Conservation (phyloP, 306 rosid species). For the Quercus wislizeni region DNA sequence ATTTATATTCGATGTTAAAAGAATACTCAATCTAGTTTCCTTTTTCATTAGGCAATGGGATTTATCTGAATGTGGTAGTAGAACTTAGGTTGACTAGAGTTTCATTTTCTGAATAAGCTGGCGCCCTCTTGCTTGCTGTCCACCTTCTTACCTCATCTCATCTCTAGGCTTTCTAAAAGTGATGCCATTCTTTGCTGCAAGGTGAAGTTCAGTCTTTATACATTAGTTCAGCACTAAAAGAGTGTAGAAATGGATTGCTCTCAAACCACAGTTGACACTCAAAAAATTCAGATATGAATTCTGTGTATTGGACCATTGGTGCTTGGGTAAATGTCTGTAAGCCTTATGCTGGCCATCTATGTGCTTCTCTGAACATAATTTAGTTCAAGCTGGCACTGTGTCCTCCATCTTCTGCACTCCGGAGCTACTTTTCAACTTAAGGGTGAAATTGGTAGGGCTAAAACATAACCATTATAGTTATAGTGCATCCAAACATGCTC, state of each 20-base stretch:
- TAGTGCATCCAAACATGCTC: not conserved
- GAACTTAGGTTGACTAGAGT: not conserved
- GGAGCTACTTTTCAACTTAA: not conserved
- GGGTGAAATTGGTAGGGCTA: not conserved
- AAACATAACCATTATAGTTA: not conserved
- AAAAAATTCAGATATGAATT: not conserved
- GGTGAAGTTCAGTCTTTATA: not conserved
- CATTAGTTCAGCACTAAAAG: not conserved
- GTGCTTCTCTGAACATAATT: not conserved
- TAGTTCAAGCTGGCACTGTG: not conserved
- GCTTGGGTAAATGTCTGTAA: not conserved
- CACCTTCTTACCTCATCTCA: not conserved
- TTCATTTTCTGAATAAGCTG: not conserved
- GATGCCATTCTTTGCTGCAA: not conserved
- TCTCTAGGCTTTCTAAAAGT: not conserved
- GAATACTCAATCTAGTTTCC: conserved; percentile 1
- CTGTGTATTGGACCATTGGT: not conserved
- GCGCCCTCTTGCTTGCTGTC: not conserved
- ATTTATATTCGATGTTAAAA: conserved; percentile 2
- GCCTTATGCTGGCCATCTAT: not conserved
- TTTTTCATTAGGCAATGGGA: conserved; percentile 8
- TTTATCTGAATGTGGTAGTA: not conserved
- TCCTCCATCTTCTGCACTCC: not conserved
- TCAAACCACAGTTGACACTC: not conserved
- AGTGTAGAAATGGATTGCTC: not conserved